Evolutionary conservation across 495 filamentous ascomycete species (phyloP).

Genomic region (Penicillium crystallinum): DNA sequence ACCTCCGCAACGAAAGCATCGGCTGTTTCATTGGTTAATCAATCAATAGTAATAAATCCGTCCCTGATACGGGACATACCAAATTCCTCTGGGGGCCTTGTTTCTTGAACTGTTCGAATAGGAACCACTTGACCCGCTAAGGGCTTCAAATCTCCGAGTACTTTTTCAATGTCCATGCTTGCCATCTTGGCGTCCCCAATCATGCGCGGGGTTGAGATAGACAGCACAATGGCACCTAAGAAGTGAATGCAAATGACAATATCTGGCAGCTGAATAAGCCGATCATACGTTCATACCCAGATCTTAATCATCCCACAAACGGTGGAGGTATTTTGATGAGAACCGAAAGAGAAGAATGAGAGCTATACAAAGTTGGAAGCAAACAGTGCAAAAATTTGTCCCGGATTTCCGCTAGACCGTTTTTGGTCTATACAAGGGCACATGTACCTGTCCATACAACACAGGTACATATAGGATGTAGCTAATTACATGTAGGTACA

Average conservation of each 20-base stretch:
- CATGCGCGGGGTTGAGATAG: background rate
- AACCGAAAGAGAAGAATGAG: background rate
- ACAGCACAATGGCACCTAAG: background rate
- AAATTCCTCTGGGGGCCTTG: conserved; percentile 34
- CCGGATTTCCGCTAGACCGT: background rate
- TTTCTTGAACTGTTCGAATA: conserved; percentile 39
- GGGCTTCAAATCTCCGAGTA: conserved; percentile 23
- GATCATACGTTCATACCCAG: background rate
- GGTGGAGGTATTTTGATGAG: background rate
- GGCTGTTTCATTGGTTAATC: conserved; percentile 20
- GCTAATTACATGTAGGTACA: no score
- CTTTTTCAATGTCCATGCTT: conserved; percentile 24
- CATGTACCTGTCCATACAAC: no score
- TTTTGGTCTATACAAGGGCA: background rate
- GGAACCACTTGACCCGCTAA: conserved; percentile 31
- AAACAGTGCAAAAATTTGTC: conserved; percentile 1
- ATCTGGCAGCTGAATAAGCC: background rate
- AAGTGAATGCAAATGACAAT: background rate
- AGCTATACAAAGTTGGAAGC: conserved; percentile 4
- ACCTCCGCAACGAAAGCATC: conserved; percentile 43
- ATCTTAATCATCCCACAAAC: background rate
- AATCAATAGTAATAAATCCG: background rate
- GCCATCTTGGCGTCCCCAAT: background rate
- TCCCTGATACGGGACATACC: conserved; percentile 19
- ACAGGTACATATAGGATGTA: no score